Base-by-base conservation (phyloP, 2,329 filamentous ascomycete species). In the Aureobasidium sp. region DNA sequence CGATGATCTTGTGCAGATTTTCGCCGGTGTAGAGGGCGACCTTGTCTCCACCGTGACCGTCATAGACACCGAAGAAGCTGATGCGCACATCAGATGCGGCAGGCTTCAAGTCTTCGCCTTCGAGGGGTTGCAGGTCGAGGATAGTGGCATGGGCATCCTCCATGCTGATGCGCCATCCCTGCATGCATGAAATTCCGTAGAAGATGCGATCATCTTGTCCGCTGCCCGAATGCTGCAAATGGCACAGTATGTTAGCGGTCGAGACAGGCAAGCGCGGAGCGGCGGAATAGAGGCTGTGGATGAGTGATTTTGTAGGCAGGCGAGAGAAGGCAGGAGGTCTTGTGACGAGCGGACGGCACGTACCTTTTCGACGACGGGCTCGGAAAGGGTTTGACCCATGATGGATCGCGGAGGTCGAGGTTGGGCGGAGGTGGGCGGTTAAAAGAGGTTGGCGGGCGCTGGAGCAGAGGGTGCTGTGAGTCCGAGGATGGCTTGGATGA, bases 151-250 rank as follows among this genome's bases (percentile, higher is more conserved):
- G 94, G 66, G 94, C 87, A 75, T 99, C 94, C 77, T 99, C 94
- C 94, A 99, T 99, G 81, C 90, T 96, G 79, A 99, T 97, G 80
- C 94, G 89, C 94, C 94, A 99, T 81, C 94, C 94, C 79, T 99
- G 94, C 94, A 99, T 99, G 78, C 91, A 91, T 68, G 94, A 99
- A 68, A 97, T 87, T 73, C 94, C 94, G 77, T 90, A 99, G 74
- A 94, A 79, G 74, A 96, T 86, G 74, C 90, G 87, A 68, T 96
- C 91, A 89, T 97, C 92, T 79, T 91, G 87, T 78, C 92, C 92
- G 74, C 87, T 87, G 75, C 88, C 87, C 72, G 94, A 99, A 79
- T 87, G 82, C 94, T 97, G 71, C 59, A 58, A 48, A 64, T 58
- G 29, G 31, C n/a, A 61, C 14, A 12, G 34, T 42, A 36, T 55